A percentile compares a stretch with the other conserved stretches of the same genome.
Evolutionary conservation across 2,329 filamentous ascomycete species (phyloP).

Genomic region (Colletotrichum noveboracense): DNA sequence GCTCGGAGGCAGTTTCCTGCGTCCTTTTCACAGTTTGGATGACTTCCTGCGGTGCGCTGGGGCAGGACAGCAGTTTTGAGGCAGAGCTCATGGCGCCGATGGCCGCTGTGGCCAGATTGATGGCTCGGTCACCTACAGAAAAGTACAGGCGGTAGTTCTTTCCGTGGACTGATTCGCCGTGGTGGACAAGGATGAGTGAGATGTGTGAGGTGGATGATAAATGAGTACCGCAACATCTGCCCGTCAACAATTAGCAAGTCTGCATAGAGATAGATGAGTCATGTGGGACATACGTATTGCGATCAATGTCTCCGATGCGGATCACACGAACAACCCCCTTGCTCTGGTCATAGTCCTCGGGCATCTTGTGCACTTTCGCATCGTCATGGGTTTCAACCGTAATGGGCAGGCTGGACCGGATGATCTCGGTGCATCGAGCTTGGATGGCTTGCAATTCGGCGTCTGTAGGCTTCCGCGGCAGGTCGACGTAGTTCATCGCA

Average conservation of each 20-base stretch:
- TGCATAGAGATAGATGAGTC: neutral
- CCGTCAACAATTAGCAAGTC: no score
- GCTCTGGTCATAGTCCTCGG: slow-evolving; percentile 33
- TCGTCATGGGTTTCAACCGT: slow-evolving; percentile 29
- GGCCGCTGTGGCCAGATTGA: slow-evolving; percentile 26
- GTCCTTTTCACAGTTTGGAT: slow-evolving; percentile 18
- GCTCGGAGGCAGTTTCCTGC: slow-evolving; percentile 21
- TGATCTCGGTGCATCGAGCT: slow-evolving; percentile 27
- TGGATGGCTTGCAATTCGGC: slow-evolving; percentile 30
- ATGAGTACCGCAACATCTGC: slow-evolving; percentile 36
- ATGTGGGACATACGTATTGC: slow-evolving; percentile 28
- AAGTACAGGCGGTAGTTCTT: slow-evolving; percentile 36
- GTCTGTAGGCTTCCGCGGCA: slow-evolving; percentile 29
- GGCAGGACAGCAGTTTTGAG: slow-evolving; percentile 30
- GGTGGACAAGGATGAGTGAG: slow-evolving; percentile 30
- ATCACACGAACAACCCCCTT: slow-evolving; percentile 33
- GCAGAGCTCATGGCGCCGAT: slow-evolving; percentile 27
- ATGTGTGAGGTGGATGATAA: slow-evolving; percentile 35
- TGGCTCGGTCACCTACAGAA: slow-evolving; percentile 31
- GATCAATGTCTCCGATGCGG: slow-evolving; percentile 32
- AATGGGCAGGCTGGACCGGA: slow-evolving; percentile 28
- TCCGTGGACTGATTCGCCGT: slow-evolving; percentile 32
- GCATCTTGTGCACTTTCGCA: slow-evolving; percentile 27
- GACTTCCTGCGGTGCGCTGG: slow-evolving; percentile 25
- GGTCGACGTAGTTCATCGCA: slow-evolving; percentile 34